These are phyloP conservation scores for Glarea lozoyensis DNA, from an alignment of 495 filamentous ascomycete species.

Conservation along the genomic window DNA sequence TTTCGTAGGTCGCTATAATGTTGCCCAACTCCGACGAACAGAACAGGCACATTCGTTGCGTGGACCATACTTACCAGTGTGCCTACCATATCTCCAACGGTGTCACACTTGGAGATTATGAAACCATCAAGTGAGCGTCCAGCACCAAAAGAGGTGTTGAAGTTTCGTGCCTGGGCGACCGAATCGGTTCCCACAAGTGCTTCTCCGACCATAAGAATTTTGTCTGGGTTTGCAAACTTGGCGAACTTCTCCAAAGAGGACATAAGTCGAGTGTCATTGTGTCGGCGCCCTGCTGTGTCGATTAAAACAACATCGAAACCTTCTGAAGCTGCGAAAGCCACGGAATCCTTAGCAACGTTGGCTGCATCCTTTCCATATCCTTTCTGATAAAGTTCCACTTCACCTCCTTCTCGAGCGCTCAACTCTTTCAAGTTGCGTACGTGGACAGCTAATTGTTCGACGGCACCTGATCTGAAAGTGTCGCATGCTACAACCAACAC, in stretches of 20 bases:
- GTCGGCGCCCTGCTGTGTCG: constrained; percentile 88
- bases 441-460: constrained; percentile 93
- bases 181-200: constrained; percentile 91
- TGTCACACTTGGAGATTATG: constrained; percentile 97
- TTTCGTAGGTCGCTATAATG: constrained; percentile 94
- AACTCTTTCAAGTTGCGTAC: constrained; percentile 85
- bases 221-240: constrained; percentile 89
- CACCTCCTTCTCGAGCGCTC: constrained; percentile 67
- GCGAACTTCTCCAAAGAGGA: constrained; percentile 92
- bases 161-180: constrained; percentile 90
- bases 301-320: constrained; percentile 91
- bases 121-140: constrained; percentile 82
- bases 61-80: constrained; percentile 96
- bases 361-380: constrained; percentile 97
- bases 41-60: constrained; percentile 88
- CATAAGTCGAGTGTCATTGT: constrained; percentile 92
- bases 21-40: constrained; percentile 88
- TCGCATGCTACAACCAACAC: constrained; percentile 95
- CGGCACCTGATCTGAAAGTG: constrained; percentile 94
- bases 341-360: constrained; percentile 88
- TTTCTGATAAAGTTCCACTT: constrained; percentile 87
- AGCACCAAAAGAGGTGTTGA: constrained; percentile 83
- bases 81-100: constrained; percentile 91
- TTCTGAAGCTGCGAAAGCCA: constrained; percentile 62
- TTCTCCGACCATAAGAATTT: constrained; percentile 98